Base-by-base conservation (phyloP, 331 rosid genomes). In the Cydonia oblonga region DNA sequence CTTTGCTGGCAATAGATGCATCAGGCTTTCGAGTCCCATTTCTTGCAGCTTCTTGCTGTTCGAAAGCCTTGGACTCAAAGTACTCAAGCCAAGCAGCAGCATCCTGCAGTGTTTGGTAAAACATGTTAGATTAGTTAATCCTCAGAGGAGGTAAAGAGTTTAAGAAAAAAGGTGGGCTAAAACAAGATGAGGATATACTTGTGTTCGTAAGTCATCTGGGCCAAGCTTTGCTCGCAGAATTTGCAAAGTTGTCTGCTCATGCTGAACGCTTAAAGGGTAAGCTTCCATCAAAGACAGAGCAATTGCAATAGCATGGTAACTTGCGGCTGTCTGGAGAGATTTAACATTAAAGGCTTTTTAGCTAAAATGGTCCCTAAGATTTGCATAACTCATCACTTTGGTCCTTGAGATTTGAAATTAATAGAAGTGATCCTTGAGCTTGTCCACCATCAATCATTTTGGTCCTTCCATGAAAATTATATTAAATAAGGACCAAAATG, bases 61-160 rank as follows among this genome's bases (percentile, higher is more conserved):
- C 99, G 75, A 91, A 84, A 87, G 97, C 97, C 90, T 95, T 95
- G 79, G 99, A 95, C 85, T 91, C 97, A 72, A 95, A 95, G 82
- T 95, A 95, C 75, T 95, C 99, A 44, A 95, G 96, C 99, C 99
- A 95, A 64, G 99, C 99, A 19, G 97, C 97, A 78, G 99, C 97
- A 64, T 95, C 99, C 99, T 95, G 83, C 72, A 59, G 66, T 78
- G 78, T 86, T 81, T 78, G 35, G 60, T 64, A 56, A 77, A 18
- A 69, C 74, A 54, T 24, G 60, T 64, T 23, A 70, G 57, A 57
- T 14, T 15, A 40, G 63, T 60, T 46, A 59, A 40, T 30, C 66
- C 49, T 71, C 4, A 38, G 60, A 60, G 15, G 30, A 19, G 42
- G 49, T 4, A n/a, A 7, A 3, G 25, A 40, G 5, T 20, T 18